Evolutionary conservation across 768 basidiomycete genomes (phyloP).

Genomic region (Tulasnella sp.): DNA sequence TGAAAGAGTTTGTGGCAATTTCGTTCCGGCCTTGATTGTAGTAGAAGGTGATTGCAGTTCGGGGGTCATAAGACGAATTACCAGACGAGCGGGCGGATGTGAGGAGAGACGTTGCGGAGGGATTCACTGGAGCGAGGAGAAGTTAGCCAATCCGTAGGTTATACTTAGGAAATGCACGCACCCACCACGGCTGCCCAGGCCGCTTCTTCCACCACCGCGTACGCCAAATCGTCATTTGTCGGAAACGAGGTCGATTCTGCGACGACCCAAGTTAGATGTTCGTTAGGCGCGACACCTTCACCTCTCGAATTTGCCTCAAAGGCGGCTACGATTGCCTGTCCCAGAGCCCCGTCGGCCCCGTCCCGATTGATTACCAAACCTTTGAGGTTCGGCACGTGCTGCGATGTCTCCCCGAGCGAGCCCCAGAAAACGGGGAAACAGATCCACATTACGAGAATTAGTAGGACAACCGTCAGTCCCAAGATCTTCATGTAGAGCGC

Average conservation of each 20-base stretch:
- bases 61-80: conserved; percentile 28
- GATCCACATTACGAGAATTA: not conserved
- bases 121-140: conserved; percentile 22
- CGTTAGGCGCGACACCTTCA: conserved; percentile 8
- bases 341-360: conserved; percentile 22
- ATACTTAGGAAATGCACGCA: conserved; percentile 14
- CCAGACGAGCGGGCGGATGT: conserved; percentile 28
- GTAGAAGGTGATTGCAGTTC: conserved; percentile 27
- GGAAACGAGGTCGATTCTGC: conserved; percentile 20
- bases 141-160: not conserved
- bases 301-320: conserved; percentile 20
- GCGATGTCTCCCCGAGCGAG: conserved; percentile 18
- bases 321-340: conserved; percentile 23
- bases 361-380: conserved; percentile 34
- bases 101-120: conserved; percentile 27
- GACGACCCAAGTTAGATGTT: not conserved
- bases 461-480: not conserved
- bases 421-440: conserved; percentile 17
- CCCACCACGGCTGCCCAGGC: conserved; percentile 35
- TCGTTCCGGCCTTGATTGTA: conserved; percentile 35
- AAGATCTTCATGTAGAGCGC: conserved; percentile 1
- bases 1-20: conserved; percentile 29
- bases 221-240: conserved; percentile 23
- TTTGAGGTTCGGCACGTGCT: conserved; percentile 24
- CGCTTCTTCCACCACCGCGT: conserved; percentile 28